Conservation (phyloP, 345 rosid genomes). For the Aethionema arabicum region DNA sequence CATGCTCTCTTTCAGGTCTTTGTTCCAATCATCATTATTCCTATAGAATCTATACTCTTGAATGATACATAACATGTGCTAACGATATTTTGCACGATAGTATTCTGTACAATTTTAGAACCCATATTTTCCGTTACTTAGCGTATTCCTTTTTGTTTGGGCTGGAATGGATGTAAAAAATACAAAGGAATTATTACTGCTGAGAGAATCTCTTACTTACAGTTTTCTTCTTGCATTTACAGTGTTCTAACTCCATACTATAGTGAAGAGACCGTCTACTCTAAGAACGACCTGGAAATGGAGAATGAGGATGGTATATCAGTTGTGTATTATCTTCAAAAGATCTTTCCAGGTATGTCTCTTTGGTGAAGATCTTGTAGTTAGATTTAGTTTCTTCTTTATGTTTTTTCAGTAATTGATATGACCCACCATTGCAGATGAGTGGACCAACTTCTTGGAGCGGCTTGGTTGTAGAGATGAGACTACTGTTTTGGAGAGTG, state of each 20-base stretch:
- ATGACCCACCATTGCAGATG: slow-evolving; percentile 52
- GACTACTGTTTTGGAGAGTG: slow-evolving; percentile 72
- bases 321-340: slow-evolving; percentile 89
- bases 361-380: slow-evolving; percentile 21
- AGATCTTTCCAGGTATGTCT: slow-evolving; percentile 79
- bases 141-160: slow-evolving; percentile 6
- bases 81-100: slow-evolving; percentile 6
- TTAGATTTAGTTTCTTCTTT: slow-evolving; percentile 16
- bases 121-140: slow-evolving; percentile 2
- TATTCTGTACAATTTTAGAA: slow-evolving; percentile 3
- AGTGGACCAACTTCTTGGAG: slow-evolving; percentile 96
- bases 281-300: slow-evolving; percentile 83
- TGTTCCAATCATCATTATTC: slow-evolving; percentile 18
- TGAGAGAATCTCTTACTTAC: slow-evolving; percentile 10
- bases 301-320: slow-evolving; percentile 99
- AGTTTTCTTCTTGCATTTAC: slow-evolving; percentile 33
- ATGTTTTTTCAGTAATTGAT: slow-evolving; percentile 8
- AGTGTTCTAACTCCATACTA: slow-evolving; percentile 98
- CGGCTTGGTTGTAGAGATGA: slow-evolving; percentile 73
- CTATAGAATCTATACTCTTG: slow-evolving; percentile 8
- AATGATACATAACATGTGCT: slow-evolving; percentile 18
- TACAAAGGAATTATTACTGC: slow-evolving; percentile 10
- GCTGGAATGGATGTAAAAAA: background rate
- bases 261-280: slow-evolving; percentile 94
- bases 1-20: slow-evolving; percentile 91